Conservation (phyloP, 768 basidiomycete genomes). For the Boletus tylopilopsis region DNA sequence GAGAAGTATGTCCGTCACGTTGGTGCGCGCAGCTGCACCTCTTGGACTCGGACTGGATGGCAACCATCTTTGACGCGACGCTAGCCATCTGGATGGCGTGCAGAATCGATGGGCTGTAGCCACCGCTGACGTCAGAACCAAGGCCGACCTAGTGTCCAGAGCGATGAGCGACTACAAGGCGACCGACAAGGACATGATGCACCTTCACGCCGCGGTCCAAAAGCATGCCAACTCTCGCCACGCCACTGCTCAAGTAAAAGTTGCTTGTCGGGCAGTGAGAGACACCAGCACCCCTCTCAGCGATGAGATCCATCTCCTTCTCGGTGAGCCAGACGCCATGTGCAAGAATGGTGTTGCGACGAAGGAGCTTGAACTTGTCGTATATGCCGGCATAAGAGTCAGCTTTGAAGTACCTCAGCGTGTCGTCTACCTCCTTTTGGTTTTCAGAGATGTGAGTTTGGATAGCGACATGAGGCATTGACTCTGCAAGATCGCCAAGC, state of each 20-base stretch:
- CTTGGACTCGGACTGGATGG: slow-evolving; percentile 39
- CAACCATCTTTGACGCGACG: slow-evolving; percentile 74
- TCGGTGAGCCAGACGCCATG: slow-evolving; percentile 81
- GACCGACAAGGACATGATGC: slow-evolving; percentile 8
- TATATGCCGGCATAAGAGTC: slow-evolving; percentile 78
- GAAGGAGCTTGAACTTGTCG: slow-evolving; percentile 70
- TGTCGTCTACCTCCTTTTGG: slow-evolving; percentile 61
- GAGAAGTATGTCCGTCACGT: background rate
- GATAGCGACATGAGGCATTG: slow-evolving; percentile 62
- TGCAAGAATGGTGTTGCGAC: slow-evolving; percentile 78
- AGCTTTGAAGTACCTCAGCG: slow-evolving; percentile 63
- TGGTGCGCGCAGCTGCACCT: background rate
- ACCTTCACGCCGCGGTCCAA: slow-evolving; percentile 88
- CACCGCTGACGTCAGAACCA: slow-evolving; percentile 93
- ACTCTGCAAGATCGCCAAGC: slow-evolving; percentile 57
- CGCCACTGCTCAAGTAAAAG: slow-evolving; percentile 84
- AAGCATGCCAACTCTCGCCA: slow-evolving; percentile 73
- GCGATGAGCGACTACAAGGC: slow-evolving; percentile 3
- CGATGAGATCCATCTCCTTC: slow-evolving; percentile 71
- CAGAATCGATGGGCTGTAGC: slow-evolving; percentile 79
- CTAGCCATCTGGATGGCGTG: slow-evolving; percentile 70
- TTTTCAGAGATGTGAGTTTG: slow-evolving; percentile 97
- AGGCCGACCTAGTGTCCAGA: slow-evolving; percentile 66
- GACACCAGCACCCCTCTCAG: slow-evolving; percentile 62
- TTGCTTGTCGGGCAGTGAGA: slow-evolving; percentile 96